Base-by-base conservation (phyloP, 345 rosid genomes). In the Camelina sativa region DNA sequence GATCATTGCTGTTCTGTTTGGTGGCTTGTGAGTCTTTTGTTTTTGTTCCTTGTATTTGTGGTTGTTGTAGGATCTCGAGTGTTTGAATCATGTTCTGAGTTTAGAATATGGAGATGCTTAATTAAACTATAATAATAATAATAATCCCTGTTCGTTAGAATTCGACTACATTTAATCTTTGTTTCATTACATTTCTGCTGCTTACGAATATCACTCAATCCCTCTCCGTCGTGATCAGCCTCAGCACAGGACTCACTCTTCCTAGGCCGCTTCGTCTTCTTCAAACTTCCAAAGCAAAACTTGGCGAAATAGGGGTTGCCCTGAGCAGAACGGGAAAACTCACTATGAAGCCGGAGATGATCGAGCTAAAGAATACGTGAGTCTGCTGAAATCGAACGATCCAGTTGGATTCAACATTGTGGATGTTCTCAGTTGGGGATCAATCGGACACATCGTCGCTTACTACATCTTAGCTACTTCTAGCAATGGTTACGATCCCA, bases 41-140 rank as follows among this genome's bases (percentile, higher is more conserved):
- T 28, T 10, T 20, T 47, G 52, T 15, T 30, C 67, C 67, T 52
- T 61, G 38, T 61, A 43, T 30, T 68, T 52, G 69, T 51, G 79
- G 67, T 51, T 58, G 78, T 59, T 59, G 62, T 75, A 75, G 74
- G 54, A 67, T 67, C 68, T 67, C 32, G 43, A 74, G 73, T 58
- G 23, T 67, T 67, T 13, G 59, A 54, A 25, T 65, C 56, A n/a
- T 56, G 30, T 57, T 43, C 22, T 2, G 55, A 73, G 77, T 54
- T 64, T 54, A 65, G 71, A 32, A 43, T 56, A 30, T 73, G 58
- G 58, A 56, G 77, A 44, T 64, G 20, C 23, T 32, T 65, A 13
- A 43, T 5, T 43, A 43, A 43, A 43, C 48, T 43, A 43, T 43
- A 43, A 11, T 43, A 43, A 43, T 43, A 43, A 43, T 13, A 43